Evolutionary conservation across 2,329 filamentous ascomycete species (phyloP).

Genomic region (Arthrobotrys conoides): DNA sequence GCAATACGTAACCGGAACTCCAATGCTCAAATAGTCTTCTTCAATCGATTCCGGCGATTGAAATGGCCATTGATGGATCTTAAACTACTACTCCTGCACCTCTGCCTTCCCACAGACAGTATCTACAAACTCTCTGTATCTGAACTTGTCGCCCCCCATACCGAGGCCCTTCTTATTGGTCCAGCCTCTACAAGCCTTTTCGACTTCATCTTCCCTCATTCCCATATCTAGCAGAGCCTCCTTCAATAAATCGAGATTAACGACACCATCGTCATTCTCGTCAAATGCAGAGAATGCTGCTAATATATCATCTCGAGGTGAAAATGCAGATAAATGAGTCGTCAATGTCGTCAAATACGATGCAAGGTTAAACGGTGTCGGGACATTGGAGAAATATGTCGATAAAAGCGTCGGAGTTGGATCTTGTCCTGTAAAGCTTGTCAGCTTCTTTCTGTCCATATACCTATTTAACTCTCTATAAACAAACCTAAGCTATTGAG

Average conservation of each 20-base stretch:
- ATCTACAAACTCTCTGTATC: constrained; percentile 89
- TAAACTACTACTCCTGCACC: constrained; percentile 61
- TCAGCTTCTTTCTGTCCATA: not conserved
- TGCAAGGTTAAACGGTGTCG: constrained; percentile 84
- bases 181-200: constrained; percentile 89
- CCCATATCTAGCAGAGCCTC: constrained; percentile 86
- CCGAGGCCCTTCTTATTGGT: constrained; percentile 76
- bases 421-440: constrained; percentile 76
- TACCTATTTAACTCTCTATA: not conserved
- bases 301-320: constrained; percentile 82
- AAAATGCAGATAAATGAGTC: constrained; percentile 79
- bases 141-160: constrained; percentile 85
- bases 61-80: constrained; percentile 1
- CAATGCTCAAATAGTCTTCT: constrained; percentile 22
- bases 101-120: constrained; percentile 64
- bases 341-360: constrained; percentile 88
- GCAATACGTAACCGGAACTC: constrained; percentile 34
- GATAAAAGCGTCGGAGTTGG: constrained; percentile 77
- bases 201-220: constrained; percentile 78
- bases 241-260: constrained; percentile 84
- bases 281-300: constrained; percentile 96
- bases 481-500: constrained; percentile 81
- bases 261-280: constrained; percentile 92
- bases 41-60: constrained; percentile 1
- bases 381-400: constrained; percentile 84